These are phyloP conservation scores for Sapria himalayana DNA, from an alignment of 345 rosid species.

Conservation along the genomic window DNA sequence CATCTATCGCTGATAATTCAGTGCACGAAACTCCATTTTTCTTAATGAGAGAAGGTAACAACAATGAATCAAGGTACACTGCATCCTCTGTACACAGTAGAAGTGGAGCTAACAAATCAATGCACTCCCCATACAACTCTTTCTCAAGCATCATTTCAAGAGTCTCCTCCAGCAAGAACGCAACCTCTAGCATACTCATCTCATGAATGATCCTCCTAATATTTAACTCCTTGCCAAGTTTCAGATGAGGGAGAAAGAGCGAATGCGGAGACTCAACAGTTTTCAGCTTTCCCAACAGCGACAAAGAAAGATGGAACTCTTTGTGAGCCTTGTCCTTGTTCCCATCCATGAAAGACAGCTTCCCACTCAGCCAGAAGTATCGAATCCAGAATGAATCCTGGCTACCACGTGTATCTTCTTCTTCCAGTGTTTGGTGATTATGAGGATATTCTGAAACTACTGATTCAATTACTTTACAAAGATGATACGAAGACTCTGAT, in stretches of 20 bases:
- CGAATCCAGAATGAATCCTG: conserved; percentile 51
- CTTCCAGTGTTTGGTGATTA: conserved; percentile 14
- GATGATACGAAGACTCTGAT: conserved; percentile 63
- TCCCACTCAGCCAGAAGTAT: conserved; percentile 83
- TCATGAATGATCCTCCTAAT: conserved; percentile 42
- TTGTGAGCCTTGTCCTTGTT: conserved; percentile 63
- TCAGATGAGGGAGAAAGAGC: conserved; percentile 49
- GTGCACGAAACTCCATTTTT: conserved; percentile 19
- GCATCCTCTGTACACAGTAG: conserved; percentile 32
- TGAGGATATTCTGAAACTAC: conserved; percentile 47
- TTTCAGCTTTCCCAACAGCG: conserved; percentile 33
- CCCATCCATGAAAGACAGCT: conserved; percentile 49
- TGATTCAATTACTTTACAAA: conserved; percentile 74
- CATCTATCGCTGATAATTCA: conserved; percentile 58
- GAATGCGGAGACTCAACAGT: conserved; percentile 15
- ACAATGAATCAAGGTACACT: conserved; percentile 20
- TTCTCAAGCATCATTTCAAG: conserved; percentile 53
- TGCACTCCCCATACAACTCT: conserved; percentile 45
- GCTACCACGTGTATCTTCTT: conserved; percentile 14
- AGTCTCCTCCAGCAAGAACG: conserved; percentile 48
- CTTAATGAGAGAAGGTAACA: conserved; percentile 17
- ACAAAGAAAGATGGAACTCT: conserved; percentile 39
- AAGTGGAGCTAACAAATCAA: conserved; percentile 56
- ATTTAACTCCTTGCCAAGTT: conserved; percentile 36
- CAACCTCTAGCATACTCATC: conserved; percentile 56